Evolutionary conservation across 139 green algal genomes (phyloP).

Genomic region (Chlamydomonas applanata): DNA sequence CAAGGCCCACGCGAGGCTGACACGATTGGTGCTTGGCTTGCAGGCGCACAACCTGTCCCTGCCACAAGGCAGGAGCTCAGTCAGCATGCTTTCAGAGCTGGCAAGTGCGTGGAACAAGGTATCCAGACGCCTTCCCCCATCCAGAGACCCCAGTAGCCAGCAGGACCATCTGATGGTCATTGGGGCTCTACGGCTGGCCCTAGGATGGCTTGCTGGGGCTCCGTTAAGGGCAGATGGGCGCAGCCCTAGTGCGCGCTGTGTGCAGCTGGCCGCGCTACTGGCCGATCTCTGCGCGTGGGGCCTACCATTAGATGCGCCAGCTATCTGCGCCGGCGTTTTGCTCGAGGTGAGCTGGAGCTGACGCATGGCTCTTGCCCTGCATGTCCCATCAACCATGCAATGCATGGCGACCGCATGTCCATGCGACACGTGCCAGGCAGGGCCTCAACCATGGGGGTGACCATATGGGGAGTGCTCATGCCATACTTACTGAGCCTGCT

Average conservation of each 20-base stretch:
- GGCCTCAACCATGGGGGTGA: no score
- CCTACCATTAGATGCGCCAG: constrained; percentile 74
- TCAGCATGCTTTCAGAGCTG: constrained; percentile 11
- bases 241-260: constrained; percentile 23
- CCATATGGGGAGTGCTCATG: no score
- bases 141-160: background rate
- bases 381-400: no score
- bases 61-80: no score
- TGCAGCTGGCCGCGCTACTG: constrained; percentile 61
- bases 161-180: constrained; percentile 17
- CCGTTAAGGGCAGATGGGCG: constrained; percentile 26
- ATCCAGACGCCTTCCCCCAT: constrained; percentile 7
- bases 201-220: background rate
- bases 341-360: constrained; percentile 36
- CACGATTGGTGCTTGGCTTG: no score
- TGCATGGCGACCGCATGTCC: no score
- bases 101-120: constrained; percentile 25
- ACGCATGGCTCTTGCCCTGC: no score
- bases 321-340: constrained; percentile 82
- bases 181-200: constrained; percentile 20
- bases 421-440: no score
- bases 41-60: no score
- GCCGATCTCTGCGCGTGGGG: constrained; percentile 66
- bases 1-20: no score
- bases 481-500: no score